Evolutionary conservation across 169 alveolate species (phyloP).

Genomic region (Amoebophrya sp.): DNA sequence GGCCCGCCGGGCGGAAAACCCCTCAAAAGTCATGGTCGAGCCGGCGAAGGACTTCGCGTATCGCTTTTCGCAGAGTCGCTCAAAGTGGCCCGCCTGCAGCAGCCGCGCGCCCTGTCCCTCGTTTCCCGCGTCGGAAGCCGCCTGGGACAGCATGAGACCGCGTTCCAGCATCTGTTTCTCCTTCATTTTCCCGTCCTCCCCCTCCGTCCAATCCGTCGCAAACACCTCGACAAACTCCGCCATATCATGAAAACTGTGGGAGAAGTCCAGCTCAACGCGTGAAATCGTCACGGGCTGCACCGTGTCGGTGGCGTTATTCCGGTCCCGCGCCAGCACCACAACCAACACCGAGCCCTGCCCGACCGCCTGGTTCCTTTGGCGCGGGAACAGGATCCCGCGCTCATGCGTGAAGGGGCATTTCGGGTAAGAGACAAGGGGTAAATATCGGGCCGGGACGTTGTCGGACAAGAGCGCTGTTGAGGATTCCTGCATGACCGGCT

Average conservation of each 20-base stretch:
- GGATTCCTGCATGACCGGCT: neutral
- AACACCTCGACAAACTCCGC: neutral
- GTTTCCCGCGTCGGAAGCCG: neutral
- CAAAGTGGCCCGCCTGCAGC: neutral
- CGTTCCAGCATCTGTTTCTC: neutral
- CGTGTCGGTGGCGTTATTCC: neutral
- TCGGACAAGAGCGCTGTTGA: neutral
- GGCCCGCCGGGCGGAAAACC: neutral
- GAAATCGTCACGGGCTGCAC: neutral
- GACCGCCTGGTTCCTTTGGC: neutral
- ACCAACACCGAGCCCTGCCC: neutral
- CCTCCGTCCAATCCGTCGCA: neutral
- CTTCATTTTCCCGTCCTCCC: too few species aligned
- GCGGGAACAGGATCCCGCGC: neutral
- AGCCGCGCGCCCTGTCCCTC: neutral
- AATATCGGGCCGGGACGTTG: neutral
- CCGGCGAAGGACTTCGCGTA: neutral
- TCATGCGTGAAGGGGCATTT: neutral
- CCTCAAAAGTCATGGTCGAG: too few species aligned
- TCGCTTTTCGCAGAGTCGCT: neutral
- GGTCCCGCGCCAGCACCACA: neutral
- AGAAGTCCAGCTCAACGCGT: neutral
- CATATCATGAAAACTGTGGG: neutral
- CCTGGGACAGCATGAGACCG: neutral
- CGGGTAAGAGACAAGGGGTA: neutral